Evolutionary conservation across 176 grass and related monocot genomes (phyloP), one percentile per base, ranked within the genome.

Genomic region (Zizania latifolia): DNA sequence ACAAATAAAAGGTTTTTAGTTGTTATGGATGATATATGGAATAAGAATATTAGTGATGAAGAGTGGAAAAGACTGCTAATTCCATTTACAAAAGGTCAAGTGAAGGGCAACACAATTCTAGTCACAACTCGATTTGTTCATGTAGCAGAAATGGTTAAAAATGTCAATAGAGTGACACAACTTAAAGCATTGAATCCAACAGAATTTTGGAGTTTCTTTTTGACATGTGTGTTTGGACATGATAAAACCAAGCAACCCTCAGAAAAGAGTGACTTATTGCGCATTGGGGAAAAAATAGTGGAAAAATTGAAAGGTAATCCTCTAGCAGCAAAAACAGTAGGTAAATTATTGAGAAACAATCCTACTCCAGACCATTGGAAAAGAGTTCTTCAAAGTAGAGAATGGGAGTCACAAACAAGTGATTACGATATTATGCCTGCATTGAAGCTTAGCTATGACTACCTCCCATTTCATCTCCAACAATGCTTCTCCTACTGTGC

Each of bases 361-460:
- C 17, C 55, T 26, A 24, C 16, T 6, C 6, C 6, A 5, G 32
- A n/a, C 7, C n/a, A 83, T 32, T 83, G 81, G 81, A 44, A 1
- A 27, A 75, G n/a, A 11, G 32, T 83, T 58, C 33, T 48, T 12
- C 30, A 68, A 31, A 83, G 72, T 33, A 62, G 41, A 38, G 66
- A 51, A 75, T 83, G 81, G 81, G 72, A 82, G 12, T 38, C 4
- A 19, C 65, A 82, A 21, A 38, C 9, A 0, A 19, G 19, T 14
- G 51, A 12, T 23, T 5, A 68, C 45, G 71, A 71, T 1, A 83
- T 83, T 32, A 84, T 78, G 81, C 72, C 81, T 15, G 81, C 72
- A 54, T 22, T 87, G 40, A 76, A 72, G 35, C 29, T 82, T n/a
- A 83, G 85, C 38, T 87, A 78, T 62, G n/a, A 64, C 5, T 46